Conservation (phyloP, 2,329 filamentous ascomycete genomes). For the Aspergillus niger region DNA sequence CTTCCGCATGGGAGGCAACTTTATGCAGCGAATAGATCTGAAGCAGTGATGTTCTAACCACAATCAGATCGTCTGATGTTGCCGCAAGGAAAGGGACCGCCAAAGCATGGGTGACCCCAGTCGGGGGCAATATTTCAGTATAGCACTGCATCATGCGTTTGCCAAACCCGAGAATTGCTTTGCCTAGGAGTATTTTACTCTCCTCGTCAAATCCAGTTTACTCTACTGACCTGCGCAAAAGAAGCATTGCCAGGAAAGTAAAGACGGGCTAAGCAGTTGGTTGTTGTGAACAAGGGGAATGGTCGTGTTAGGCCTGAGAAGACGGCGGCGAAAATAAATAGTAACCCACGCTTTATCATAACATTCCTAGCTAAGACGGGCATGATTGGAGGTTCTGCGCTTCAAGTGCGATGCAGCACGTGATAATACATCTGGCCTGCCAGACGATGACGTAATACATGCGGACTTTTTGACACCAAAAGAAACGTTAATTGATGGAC, state of each 20-base stretch:
- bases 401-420: constrained; percentile 12
- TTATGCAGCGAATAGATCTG: constrained; percentile 81
- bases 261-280: not conserved
- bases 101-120: constrained; percentile 88
- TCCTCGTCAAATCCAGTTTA: constrained; percentile 3
- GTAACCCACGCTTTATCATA: not conserved
- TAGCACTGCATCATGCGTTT: constrained; percentile 82
- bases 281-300: not conserved
- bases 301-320: not conserved
- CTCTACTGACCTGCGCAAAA: constrained; percentile 15
- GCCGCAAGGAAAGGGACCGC: constrained; percentile 74
- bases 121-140: constrained; percentile 90
- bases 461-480: not conserved
- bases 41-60: constrained; percentile 89
- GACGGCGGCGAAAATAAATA: not conserved
- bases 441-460: constrained; percentile 24
- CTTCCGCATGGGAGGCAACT: constrained; percentile 53
- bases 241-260: constrained; percentile 11
- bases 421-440: constrained; percentile 7
- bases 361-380: not conserved
- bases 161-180: not conserved
- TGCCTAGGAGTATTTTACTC: not conserved
- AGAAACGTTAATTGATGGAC: not conserved
- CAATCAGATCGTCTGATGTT: constrained; percentile 77
- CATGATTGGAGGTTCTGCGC: not conserved